phyloP scores from a whole-genome alignment of 2,329 filamentous ascomycete species.

The Penicillium sp. region DNA sequence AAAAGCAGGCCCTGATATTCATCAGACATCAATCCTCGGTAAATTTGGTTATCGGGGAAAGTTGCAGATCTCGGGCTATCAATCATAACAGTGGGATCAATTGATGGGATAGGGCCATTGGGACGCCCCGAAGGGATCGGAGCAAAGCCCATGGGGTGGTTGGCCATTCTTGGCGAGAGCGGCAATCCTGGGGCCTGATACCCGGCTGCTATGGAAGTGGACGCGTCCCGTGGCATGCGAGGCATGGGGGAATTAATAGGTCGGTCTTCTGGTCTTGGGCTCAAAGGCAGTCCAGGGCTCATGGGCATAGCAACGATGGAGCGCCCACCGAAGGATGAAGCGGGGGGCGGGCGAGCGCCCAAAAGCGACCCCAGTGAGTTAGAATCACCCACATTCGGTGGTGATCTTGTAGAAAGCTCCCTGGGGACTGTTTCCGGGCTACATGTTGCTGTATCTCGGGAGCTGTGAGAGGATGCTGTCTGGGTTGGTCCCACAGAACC shows the following conservation, averaged over 20 bases:
- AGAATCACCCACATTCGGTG: slow-evolving; percentile 22
- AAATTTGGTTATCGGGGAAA: slow-evolving; percentile 54
- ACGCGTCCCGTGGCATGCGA: slow-evolving; percentile 52
- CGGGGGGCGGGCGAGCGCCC: slow-evolving; percentile 25
- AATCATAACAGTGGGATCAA: slow-evolving; percentile 36
- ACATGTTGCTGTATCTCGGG: slow-evolving; percentile 9
- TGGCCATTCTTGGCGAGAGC: slow-evolving; percentile 69
- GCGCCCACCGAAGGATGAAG: slow-evolving; percentile 35
- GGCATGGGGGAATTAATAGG: slow-evolving; percentile 60
- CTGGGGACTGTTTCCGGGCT: slow-evolving; percentile 50
- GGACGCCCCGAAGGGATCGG: slow-evolving; percentile 45
- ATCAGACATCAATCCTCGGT: slow-evolving; percentile 74
- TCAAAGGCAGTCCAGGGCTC: slow-evolving; percentile 63
- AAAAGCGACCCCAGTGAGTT: slow-evolving; percentile 35
- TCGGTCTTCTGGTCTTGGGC: slow-evolving; percentile 60
- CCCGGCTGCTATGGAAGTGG: slow-evolving; percentile 57
- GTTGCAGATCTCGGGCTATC: slow-evolving; percentile 33
- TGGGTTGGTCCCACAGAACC: slow-evolving; percentile 1
- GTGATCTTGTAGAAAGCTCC: slow-evolving; percentile 45
- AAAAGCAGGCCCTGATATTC: slow-evolving; percentile 84
- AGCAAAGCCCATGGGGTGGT: slow-evolving; percentile 70
- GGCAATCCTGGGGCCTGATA: slow-evolving; percentile 53
- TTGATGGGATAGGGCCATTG: slow-evolving; percentile 30
- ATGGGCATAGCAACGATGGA: slow-evolving; percentile 49
- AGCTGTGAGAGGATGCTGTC: slow-evolving; percentile 6